Conservation (phyloP, 2,329 filamentous ascomycete species). For the Monilinia vaccinii-corymbosi region DNA sequence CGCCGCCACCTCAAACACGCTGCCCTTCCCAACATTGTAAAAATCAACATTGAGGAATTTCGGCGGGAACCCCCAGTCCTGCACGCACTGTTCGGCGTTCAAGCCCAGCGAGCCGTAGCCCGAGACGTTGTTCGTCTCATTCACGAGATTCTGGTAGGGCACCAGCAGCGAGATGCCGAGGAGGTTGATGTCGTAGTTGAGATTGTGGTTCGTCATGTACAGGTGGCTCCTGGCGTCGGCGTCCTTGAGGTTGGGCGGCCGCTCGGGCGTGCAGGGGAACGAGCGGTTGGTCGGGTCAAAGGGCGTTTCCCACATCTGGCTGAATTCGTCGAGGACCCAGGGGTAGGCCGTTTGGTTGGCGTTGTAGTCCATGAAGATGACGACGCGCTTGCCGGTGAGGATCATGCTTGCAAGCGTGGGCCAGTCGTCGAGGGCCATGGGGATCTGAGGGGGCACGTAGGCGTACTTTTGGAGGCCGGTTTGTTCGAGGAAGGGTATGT, state of each 20-base stretch:
- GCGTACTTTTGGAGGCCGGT: conserved; percentile 65
- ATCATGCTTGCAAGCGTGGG: conserved; percentile 75
- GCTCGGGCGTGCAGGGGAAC: conserved; percentile 73
- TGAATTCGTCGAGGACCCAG: conserved; percentile 82
- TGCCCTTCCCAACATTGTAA: conserved; percentile 60
- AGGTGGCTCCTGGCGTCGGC: conserved; percentile 51
- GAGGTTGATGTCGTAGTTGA: conserved; percentile 68
- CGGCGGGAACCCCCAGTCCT: conserved; percentile 57
- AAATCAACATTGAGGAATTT: conserved; percentile 79
- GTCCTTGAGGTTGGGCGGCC: conserved; percentile 56
- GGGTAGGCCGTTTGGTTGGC: conserved; percentile 67
- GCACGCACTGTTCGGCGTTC: conserved; percentile 52
- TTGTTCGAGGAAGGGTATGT: conserved; percentile 57
- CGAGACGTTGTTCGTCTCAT: conserved; percentile 59
- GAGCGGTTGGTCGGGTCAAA: conserved; percentile 48
- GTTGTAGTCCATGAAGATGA: conserved; percentile 79
- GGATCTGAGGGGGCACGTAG: conserved; percentile 62
- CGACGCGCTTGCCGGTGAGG: conserved; percentile 56
- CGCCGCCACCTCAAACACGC: conserved; percentile 68
- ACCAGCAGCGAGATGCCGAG: conserved; percentile 56
- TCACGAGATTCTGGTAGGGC: conserved; percentile 60
- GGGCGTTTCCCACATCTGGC: conserved; percentile 82
- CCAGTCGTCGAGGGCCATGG: conserved; percentile 69
- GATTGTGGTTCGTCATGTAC: conserved; percentile 85
- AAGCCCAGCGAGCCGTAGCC: conserved; percentile 59